Percentiles rank a stretch among this genome's conserved stretches.
Conservation (phyloP, 495 filamentous ascomycete species). For the Aspergillus conjunctus region DNA sequence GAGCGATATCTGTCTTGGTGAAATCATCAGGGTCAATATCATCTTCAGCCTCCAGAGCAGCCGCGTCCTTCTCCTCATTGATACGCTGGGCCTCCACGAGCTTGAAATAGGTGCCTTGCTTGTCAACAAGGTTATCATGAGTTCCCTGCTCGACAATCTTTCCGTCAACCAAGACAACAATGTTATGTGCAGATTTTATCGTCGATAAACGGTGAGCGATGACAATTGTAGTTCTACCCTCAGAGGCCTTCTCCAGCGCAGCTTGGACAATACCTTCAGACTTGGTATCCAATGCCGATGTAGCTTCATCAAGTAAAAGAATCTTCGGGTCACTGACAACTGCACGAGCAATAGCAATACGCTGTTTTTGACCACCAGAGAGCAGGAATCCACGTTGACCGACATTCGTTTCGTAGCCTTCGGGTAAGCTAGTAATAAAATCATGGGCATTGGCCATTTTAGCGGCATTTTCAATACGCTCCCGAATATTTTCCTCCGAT, state of each 20-base stretch:
- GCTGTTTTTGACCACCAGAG: slow-evolving; percentile 94
- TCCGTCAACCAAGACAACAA: slow-evolving; percentile 87
- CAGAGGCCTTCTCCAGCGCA: slow-evolving; percentile 81
- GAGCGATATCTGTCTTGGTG: slow-evolving; percentile 30
- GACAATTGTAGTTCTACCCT: slow-evolving; percentile 92
- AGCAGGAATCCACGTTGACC: slow-evolving; percentile 92
- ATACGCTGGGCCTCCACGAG: slow-evolving; percentile 82
- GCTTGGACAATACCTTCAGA: slow-evolving; percentile 94
- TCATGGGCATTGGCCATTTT: slow-evolving; percentile 93
- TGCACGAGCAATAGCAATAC: slow-evolving; percentile 85
- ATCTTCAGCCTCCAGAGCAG: slow-evolving; percentile 36
- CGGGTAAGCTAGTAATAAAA: slow-evolving; percentile 80
- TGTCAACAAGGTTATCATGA: slow-evolving; percentile 68
- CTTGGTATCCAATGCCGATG: slow-evolving; percentile 91
- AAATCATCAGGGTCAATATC: slow-evolving; percentile 36
- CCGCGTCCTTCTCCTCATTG: slow-evolving; percentile 63
- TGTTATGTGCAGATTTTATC: slow-evolving; percentile 92
- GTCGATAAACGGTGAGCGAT: slow-evolving; percentile 95
- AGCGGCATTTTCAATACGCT: slow-evolving; percentile 77
- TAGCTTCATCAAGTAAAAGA: slow-evolving; percentile 91
- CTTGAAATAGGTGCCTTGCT: slow-evolving; percentile 65
- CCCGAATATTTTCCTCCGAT: slow-evolving; percentile 61
- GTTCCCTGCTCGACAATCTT: slow-evolving; percentile 87
- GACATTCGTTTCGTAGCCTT: slow-evolving; percentile 92
- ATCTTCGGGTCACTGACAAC: slow-evolving; percentile 96